A percentile compares a stretch with the other conserved stretches of the same genome.
Evolutionary conservation across 139 green algal genomes (phyloP).

Genomic region (Deuterostichococcus epilithicus): DNA sequence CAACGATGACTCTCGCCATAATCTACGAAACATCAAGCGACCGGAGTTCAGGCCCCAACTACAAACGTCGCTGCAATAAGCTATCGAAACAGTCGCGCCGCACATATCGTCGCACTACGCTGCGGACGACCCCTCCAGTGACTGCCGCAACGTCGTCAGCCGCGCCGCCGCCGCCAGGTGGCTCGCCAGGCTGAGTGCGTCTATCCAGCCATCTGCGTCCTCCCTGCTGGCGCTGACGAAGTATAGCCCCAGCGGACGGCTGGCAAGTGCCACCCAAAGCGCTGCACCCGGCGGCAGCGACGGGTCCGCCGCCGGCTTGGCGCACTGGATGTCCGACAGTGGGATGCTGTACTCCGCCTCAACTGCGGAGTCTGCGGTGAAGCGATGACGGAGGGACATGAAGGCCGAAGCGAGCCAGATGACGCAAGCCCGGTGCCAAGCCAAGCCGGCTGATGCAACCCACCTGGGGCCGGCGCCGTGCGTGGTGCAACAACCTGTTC

Average conservation of each 20-base stretch:
- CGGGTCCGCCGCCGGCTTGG: slow-evolving; percentile 49
- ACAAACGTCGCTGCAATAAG: no score
- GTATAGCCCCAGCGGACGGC: slow-evolving; percentile 46
- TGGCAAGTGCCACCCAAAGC: slow-evolving; percentile 52
- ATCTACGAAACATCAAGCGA: no score
- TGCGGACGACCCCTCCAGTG: no score
- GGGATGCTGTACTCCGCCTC: slow-evolving; percentile 32
- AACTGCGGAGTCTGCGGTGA: slow-evolving; percentile 1
- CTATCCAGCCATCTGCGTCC: slow-evolving; percentile 66
- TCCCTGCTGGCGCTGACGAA: slow-evolving; percentile 58
- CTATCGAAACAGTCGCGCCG: no score
- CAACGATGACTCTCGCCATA: no score
- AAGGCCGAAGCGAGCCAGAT: background rate
- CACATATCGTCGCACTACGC: no score
- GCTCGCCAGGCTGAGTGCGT: slow-evolving; percentile 23
- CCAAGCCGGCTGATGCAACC: no score
- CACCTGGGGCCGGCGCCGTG: no score
- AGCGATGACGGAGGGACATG: background rate
- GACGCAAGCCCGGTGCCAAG: no score
- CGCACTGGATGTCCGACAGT: slow-evolving; percentile 42
- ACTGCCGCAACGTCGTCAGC: background rate
- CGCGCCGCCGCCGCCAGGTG: background rate
- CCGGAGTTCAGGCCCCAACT: no score
- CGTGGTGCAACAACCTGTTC: no score
- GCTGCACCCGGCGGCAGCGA: slow-evolving; percentile 54